Base-by-base conservation (phyloP, 164 flowering plant genomes). In the Vitis labrusca region DNA sequence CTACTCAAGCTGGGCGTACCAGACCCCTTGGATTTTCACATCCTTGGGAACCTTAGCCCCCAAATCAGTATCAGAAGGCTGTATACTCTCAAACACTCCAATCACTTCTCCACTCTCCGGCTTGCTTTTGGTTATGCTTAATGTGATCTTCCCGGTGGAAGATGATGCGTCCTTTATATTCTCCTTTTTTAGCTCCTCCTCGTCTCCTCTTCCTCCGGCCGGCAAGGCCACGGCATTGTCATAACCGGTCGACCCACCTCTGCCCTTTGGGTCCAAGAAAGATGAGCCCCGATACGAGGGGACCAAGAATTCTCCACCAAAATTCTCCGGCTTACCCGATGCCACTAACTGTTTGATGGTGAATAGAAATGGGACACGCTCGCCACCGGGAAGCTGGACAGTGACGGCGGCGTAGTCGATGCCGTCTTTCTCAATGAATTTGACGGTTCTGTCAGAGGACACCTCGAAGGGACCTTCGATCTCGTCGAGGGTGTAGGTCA, bases 191-290 rank as follows among this genome's bases (percentile, higher is more conserved):
- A 92, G 84, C 65, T 92, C 99, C 78, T 92, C 99, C 81, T 92
- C 99, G 14, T 94, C 99, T 71, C 99, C 99, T 77, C 99, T 84
- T 2, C 99, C 99, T 14, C 99, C 99, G 3, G 97, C 99, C 0
- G 97, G 99, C 79, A 94, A 81, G 2, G 99, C 99, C 50, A 94
- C 92, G 0, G 97, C 97, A 50, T 89, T 94, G 72, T 94, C 97
- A 70, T 94, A 94, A 2, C 99, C 97, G 0, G 95, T 85, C 1
- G 97, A 94, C 1, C 97, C 99, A 75, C 99, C 99, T 52, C 99
- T 72, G 9, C 99, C 99, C 88, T 94, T 94, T 47, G 99, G 99
- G 93, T 94, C 99, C 78, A 94, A 82, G 86, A 94, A 94, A 0
- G 99, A 94, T 0, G 97, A 84, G 5, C 97, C 99, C 29, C 95